These are phyloP conservation scores for Fragaria vesca DNA, from an alignment of 306 rosid species.

Conservation along the genomic window DNA sequence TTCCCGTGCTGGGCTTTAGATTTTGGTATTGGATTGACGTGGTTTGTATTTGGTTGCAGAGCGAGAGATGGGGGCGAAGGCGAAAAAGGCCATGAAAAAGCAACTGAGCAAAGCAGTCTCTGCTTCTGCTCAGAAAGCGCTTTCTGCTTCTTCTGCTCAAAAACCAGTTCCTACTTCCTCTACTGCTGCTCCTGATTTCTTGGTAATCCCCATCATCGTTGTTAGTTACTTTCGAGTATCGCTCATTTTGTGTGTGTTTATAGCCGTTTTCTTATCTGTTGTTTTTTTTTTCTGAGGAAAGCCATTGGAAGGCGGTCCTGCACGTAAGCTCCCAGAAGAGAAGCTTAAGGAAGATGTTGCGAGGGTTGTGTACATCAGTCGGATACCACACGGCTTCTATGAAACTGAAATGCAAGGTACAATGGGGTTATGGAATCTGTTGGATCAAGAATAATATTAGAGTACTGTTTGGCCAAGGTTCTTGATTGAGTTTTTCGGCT, in stretches of 20 bases:
- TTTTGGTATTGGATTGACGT: not conserved
- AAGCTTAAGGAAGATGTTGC: conserved; percentile 45
- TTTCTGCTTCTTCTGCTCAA: conserved; percentile 10
- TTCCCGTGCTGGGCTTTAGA: not conserved
- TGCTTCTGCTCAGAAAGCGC: conserved; percentile 19
- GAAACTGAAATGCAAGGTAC: conserved; percentile 90
- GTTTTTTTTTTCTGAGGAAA: conserved; percentile 12
- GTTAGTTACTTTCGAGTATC: not conserved
- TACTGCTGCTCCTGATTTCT: conserved; percentile 47
- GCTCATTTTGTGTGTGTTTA: not conserved
- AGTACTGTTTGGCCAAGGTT: not conserved
- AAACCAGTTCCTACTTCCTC: not conserved
- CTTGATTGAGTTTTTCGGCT: not conserved
- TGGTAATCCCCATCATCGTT: conserved; percentile 39
- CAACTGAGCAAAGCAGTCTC: conserved; percentile 43
- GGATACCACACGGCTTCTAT: conserved; percentile 75
- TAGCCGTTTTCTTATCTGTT: not conserved
- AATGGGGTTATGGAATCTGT: not conserved
- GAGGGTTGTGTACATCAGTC: conserved; percentile 56
- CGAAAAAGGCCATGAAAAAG: conserved; percentile 78
- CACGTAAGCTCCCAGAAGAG: conserved; percentile 39
- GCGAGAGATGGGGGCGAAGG: conserved; percentile 67
- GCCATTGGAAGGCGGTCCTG: conserved; percentile 85
- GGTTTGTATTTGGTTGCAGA: not conserved
- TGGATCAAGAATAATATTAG: not conserved